Conservation (phyloP, 2,329 filamentous ascomycete species). For the Ceratocystis lukuohia region DNA sequence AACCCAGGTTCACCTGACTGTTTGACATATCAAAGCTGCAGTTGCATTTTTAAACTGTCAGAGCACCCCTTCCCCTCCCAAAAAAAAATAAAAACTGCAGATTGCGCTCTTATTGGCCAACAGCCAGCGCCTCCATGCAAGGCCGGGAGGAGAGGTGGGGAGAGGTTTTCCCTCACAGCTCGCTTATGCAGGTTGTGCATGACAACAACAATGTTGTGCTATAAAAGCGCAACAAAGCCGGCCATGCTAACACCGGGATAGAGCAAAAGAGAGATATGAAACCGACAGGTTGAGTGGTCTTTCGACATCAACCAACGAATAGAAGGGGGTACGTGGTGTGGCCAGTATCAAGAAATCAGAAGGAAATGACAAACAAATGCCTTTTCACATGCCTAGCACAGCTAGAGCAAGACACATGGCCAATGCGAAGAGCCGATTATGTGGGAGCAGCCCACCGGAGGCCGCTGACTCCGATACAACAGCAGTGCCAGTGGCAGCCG, state of each 20-base stretch:
- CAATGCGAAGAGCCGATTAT: not conserved
- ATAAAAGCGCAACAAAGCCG: not conserved
- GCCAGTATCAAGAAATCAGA: not conserved
- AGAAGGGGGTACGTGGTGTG: not conserved
- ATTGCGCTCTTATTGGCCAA: not conserved
- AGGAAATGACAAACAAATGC: not conserved
- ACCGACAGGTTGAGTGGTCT: not conserved
- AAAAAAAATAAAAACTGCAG: too few species aligned
- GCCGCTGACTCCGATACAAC: not conserved
- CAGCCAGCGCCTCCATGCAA: not conserved
- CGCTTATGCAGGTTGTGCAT: constrained; percentile 2
- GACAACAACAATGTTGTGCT: not conserved
- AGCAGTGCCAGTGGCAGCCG: not conserved
- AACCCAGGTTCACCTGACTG: not conserved
- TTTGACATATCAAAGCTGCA: too few species aligned
- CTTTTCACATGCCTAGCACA: constrained; percentile 3
- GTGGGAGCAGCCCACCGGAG: not conserved
- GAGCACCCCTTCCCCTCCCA: too few species aligned
- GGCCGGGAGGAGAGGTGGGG: not conserved
- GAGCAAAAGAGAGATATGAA: not conserved
- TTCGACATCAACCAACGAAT: not conserved
- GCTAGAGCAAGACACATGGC: not conserved
- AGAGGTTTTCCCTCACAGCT: not conserved
- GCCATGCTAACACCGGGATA: not conserved
- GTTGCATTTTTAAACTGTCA: too few species aligned